Evolutionary conservation across 495 filamentous ascomycete genomes (phyloP).

Genomic region (Talaromyces ruber): DNA sequence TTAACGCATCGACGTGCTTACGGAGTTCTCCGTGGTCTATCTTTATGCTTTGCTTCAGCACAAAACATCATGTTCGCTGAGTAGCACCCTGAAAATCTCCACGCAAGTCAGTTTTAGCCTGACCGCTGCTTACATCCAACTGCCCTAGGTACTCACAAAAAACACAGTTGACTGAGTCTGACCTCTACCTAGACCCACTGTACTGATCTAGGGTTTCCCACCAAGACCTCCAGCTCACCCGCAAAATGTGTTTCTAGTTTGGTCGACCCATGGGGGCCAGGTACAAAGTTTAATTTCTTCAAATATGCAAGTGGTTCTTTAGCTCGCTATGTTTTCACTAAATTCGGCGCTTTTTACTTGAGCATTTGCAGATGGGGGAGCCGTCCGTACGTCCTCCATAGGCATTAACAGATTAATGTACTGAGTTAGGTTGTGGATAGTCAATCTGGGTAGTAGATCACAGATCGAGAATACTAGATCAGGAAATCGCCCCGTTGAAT

Average conservation of each 20-base stretch:
- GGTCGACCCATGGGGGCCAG: neutral
- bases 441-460: neutral
- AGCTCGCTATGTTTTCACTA: neutral
- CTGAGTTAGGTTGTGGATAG: neutral
- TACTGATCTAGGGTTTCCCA: neutral
- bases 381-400: too few relatives aligned
- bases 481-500: neutral
- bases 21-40: neutral
- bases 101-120: too few relatives aligned
- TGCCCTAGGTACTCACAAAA: too few relatives aligned
- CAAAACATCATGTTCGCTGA: too few relatives aligned
- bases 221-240: neutral
- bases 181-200: too few relatives aligned
- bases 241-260: neutral
- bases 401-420: neutral
- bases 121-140: too few relatives aligned
- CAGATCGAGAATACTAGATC: neutral
- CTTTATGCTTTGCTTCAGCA: neutral
- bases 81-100: too few relatives aligned
- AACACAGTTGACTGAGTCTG: too few relatives aligned
- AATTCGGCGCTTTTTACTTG: neutral
- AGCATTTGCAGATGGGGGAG: neutral
- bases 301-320: neutral
- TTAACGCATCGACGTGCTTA: neutral
- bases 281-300: neutral